Evolutionary conservation across 2,329 filamentous ascomycete species (phyloP).

Genomic region (Sporothrix variecibatus): DNA sequence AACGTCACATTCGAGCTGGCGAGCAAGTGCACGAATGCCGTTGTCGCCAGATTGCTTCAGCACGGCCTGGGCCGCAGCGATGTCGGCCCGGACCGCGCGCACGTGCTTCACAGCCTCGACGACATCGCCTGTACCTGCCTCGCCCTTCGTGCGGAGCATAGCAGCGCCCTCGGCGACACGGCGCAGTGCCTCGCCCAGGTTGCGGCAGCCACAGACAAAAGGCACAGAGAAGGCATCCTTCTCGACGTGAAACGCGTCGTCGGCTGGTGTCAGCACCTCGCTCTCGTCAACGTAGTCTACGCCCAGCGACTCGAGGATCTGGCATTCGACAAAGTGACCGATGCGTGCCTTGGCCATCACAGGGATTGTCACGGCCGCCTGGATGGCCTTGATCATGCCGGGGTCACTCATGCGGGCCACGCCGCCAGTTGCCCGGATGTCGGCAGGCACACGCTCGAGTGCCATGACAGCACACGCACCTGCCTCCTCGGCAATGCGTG

Average conservation of each 20-base stretch:
- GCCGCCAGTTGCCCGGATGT: slow-evolving; percentile 89
- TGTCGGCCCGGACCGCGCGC: slow-evolving; percentile 83
- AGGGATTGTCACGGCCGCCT: slow-evolving; percentile 90
- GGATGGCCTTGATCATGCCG: slow-evolving; percentile 91
- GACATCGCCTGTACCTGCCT: slow-evolving; percentile 95
- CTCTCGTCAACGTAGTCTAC: slow-evolving; percentile 99
- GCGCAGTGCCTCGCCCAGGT: slow-evolving; percentile 88
- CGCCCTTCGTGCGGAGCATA: slow-evolving; percentile 98
- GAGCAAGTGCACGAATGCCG: slow-evolving; percentile 69
- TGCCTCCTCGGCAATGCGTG: slow-evolving; percentile 95
- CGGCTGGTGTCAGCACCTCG: slow-evolving; percentile 94
- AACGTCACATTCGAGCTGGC: slow-evolving; percentile 67
- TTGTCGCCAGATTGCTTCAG: slow-evolving; percentile 57
- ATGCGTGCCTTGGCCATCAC: slow-evolving; percentile 99
- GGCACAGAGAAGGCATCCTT: slow-evolving; percentile 81
- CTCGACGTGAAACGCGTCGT: slow-evolving; percentile 86
- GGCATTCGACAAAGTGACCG: slow-evolving; percentile 96
- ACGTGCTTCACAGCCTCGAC: slow-evolving; percentile 97
- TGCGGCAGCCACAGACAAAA: slow-evolving; percentile 95
- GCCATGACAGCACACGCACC: slow-evolving; percentile 98
- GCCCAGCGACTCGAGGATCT: slow-evolving; percentile 92
- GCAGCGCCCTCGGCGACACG: slow-evolving; percentile 91
- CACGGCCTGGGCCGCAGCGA: slow-evolving; percentile 76
- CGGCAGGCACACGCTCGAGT: slow-evolving; percentile 92
- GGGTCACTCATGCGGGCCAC: slow-evolving; percentile 98